Conservation (phyloP, 1,284 basidiomycete genomes). For the Rhizopogon parksii region DNA sequence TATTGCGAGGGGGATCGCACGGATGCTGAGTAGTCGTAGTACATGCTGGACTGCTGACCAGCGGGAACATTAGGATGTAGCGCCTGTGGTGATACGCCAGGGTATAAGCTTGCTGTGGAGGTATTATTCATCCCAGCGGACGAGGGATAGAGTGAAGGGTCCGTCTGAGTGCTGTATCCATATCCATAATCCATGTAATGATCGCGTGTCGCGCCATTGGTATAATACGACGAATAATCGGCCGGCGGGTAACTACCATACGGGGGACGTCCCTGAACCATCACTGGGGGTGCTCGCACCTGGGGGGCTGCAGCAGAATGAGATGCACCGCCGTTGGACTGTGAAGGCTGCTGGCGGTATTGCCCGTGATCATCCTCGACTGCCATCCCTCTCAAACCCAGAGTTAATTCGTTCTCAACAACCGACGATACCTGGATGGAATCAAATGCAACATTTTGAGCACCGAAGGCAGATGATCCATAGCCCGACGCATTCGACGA, state of each 20-base stretch:
- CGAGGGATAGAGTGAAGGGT: constrained; percentile 46
- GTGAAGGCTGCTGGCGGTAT: constrained; percentile 24
- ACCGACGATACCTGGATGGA: constrained; percentile 34
- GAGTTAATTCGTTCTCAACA: constrained; percentile 48
- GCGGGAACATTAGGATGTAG: constrained; percentile 39
- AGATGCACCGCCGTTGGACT: constrained; percentile 20
- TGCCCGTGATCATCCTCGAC: constrained; percentile 55
- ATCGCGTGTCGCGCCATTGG: constrained; percentile 37
- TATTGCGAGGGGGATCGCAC: constrained; percentile 49
- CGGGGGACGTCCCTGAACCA: constrained; percentile 39
- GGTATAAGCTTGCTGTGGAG: constrained; percentile 43
- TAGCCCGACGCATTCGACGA: constrained; percentile 37
- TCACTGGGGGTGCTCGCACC: constrained; percentile 33
- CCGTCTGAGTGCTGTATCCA: constrained; percentile 43
- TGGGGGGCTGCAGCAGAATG: constrained; percentile 24
- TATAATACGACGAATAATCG: constrained; percentile 54
- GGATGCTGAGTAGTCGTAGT: constrained; percentile 52
- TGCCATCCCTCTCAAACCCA: constrained; percentile 57
- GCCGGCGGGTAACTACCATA: constrained; percentile 47
- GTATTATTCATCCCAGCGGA: constrained; percentile 35
- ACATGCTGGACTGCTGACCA: constrained; percentile 47
- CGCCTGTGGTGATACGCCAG: constrained; percentile 37
- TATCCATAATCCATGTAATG: constrained; percentile 50
- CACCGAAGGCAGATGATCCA: constrained; percentile 29
- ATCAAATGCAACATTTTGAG: constrained; percentile 37